These are phyloP conservation scores for Aspergillus chevalieri DNA, from an alignment of 2,329 filamentous ascomycete genomes.

Conservation along the genomic window DNA sequence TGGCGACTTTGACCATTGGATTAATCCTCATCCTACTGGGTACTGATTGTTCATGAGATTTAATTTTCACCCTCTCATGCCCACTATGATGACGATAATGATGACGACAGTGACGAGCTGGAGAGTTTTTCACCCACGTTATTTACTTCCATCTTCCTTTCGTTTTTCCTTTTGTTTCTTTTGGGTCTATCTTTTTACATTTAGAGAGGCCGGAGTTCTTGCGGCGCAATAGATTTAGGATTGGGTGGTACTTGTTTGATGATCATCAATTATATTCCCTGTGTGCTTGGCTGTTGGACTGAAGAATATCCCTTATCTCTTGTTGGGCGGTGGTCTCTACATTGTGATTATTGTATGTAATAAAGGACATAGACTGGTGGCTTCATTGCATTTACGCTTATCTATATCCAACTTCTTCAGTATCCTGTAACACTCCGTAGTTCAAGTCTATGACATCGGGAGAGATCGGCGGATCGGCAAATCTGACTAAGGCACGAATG, in stretches of 20 bases:
- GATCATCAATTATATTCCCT: neutral
- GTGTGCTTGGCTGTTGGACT: neutral
- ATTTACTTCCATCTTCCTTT: too few species aligned
- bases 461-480: neutral
- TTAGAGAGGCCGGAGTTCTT: neutral
- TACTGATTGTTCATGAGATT: conserved; percentile 7
- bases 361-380: neutral
- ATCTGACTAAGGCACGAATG: neutral
- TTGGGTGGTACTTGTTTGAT: neutral
- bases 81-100: conserved; percentile 1
- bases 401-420: too few species aligned
- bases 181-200: neutral
- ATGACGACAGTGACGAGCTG: conserved; percentile 8
- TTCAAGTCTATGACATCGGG: neutral
- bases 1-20: conserved; percentile 44
- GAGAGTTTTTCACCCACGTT: neutral
- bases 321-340: neutral
- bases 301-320: neutral
- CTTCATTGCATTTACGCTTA: neutral
- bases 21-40: conserved; percentile 22
- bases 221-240: neutral
- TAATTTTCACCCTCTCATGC: neutral
- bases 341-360: neutral
- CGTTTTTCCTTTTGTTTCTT: neutral
- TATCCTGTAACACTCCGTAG: neutral